phyloP scores from a whole-genome alignment of 805 yeast species.

The Yamadazyma philogaea region DNA sequence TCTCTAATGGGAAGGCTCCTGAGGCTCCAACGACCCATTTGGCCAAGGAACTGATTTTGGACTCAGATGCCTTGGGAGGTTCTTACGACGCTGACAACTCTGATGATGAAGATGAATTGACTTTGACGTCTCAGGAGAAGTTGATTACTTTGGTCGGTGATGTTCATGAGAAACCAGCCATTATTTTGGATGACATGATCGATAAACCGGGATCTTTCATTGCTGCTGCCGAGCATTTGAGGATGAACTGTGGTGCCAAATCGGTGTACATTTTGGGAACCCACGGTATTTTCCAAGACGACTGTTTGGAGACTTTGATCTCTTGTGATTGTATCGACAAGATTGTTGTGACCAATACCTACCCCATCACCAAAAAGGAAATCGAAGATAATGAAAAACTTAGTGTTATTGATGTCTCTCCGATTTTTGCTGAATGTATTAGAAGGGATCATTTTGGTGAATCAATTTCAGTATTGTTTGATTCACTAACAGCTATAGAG shows the following conservation, averaged over 20 bases:
- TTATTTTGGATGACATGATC: conserved; percentile 94
- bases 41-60: conserved; percentile 16
- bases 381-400: conserved; percentile 62
- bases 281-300: conserved; percentile 90
- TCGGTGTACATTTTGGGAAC: conserved; percentile 89
- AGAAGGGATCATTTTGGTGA: conserved; percentile 99
- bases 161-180: conserved; percentile 87
- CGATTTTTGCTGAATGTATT: conserved; percentile 96
- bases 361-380: conserved; percentile 73
- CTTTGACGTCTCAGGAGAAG: conserved; percentile 64
- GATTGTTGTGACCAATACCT: conserved; percentile 93
- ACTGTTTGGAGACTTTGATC: conserved; percentile 76
- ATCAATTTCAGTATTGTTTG: conserved; percentile 88
- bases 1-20: not conserved
- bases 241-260: conserved; percentile 94
- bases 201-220: conserved; percentile 92
- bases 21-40: conserved; percentile 6
- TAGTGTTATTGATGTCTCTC: conserved; percentile 86
- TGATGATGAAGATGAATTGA: conserved; percentile 83
- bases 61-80: conserved; percentile 70
- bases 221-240: conserved; percentile 97
- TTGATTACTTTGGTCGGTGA: conserved; percentile 95
- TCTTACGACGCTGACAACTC: conserved; percentile 70
- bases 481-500: conserved; percentile 66
- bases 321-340: conserved; percentile 81